Conservation (phyloP, 805 yeast genomes). For the Komagataella phaffii region DNA sequence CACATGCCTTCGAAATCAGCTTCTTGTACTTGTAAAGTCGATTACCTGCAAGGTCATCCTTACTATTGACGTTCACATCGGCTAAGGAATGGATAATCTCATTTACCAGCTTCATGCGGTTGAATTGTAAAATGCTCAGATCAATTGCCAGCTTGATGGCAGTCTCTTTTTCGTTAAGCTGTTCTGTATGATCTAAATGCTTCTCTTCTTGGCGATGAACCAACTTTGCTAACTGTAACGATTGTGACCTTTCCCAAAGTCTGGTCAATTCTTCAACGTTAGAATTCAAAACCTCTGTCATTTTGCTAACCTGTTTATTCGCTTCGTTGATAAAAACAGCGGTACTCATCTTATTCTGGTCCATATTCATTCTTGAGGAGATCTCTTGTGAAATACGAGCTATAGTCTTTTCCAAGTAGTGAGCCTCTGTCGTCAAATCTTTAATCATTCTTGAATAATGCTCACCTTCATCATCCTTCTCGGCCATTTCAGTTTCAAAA, state of each 20-base stretch:
- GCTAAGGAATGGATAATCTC: neutral
- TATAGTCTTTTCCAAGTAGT: neutral
- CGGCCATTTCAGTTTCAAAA: conserved; percentile 4
- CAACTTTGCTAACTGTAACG: conserved; percentile 40
- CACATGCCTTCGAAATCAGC: conserved; percentile 66
- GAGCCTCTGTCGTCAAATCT: neutral
- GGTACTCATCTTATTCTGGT: neutral
- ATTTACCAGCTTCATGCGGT: conserved; percentile 21
- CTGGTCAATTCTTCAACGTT: conserved; percentile 22
- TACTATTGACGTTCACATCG: conserved; percentile 1
- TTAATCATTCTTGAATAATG: neutral
- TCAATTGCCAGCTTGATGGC: conserved; percentile 19
- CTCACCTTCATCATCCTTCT: conserved; percentile 1
- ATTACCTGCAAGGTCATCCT: neutral
- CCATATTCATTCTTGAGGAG: neutral
- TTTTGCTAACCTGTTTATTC: neutral
- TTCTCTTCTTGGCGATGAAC: conserved; percentile 37
- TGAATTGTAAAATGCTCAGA: conserved; percentile 25
- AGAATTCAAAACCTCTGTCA: conserved; percentile 10
- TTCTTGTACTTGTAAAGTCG: conserved; percentile 31
- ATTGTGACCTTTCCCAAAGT: conserved; percentile 45
- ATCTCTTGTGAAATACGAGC: neutral
- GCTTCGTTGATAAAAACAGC: neutral
- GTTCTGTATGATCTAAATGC: conserved; percentile 4
- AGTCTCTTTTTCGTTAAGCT: conserved; percentile 4